Evolutionary conservation across 176 grass and related monocot species (phyloP).

Genomic region (Carex parvula): DNA sequence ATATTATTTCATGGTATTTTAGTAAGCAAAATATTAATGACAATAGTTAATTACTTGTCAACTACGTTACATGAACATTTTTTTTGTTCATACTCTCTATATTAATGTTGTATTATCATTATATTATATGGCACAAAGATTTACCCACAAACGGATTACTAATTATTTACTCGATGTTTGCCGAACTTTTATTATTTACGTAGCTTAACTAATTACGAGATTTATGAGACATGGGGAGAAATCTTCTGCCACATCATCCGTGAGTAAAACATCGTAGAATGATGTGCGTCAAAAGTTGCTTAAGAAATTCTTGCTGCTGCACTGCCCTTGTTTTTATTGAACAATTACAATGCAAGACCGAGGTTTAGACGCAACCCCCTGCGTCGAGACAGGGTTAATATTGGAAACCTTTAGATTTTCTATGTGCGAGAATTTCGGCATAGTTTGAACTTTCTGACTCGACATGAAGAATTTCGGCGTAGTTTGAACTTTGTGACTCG

Average conservation of each 20-base stretch:
- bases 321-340: not conserved
- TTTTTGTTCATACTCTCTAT: no score
- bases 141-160: not conserved
- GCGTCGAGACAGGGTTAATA: not conserved
- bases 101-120: no score
- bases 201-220: not conserved
- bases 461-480: not conserved
- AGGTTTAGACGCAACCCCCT: not conserved
- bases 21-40: not conserved
- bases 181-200: not conserved
- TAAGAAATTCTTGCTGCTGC: not conserved
- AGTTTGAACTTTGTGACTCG: not conserved
- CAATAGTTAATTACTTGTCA: not conserved
- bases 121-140: no score
- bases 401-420: not conserved
- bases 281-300: not conserved
- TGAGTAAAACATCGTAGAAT: not conserved
- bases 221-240: not conserved
- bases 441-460: not conserved
- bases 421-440: not conserved
- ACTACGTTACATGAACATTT: no score
- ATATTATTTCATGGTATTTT: not conserved
- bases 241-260: not conserved
- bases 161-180: not conserved
- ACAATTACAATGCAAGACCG: not conserved